Percentiles rank a stretch among this genome's conserved stretches.
Conservation (phyloP, 2,329 filamentous ascomycete species). For the Sordariomycetes sp. region DNA sequence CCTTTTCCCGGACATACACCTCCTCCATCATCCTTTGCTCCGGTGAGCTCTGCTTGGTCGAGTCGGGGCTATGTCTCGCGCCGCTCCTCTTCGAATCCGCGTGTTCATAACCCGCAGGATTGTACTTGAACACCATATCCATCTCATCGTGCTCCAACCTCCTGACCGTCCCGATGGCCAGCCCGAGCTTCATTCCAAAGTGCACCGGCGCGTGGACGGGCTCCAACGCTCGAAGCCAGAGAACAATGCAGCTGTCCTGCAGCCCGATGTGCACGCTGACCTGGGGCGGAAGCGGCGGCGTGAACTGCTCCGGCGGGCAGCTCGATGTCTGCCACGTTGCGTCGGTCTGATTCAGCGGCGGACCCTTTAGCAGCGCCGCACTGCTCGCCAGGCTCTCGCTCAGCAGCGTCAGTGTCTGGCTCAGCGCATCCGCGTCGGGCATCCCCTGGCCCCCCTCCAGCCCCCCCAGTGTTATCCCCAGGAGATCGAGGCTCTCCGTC, state of each 20-base stretch:
- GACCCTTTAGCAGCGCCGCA: constrained; percentile 45
- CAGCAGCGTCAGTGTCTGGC: constrained; percentile 46
- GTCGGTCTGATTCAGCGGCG: constrained; percentile 23
- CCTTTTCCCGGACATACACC: constrained; percentile 82
- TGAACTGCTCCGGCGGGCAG: constrained; percentile 32
- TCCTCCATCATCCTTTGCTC: constrained; percentile 29
- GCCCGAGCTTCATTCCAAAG: constrained; percentile 58
- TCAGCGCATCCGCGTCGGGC: constrained; percentile 44
- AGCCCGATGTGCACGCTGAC: constrained; percentile 69
- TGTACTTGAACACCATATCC: constrained; percentile 63
- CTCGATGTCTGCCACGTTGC: constrained; percentile 34
- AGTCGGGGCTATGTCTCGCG: background rate
- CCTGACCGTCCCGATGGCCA: constrained; percentile 56
- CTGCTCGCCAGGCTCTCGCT: constrained; percentile 45
- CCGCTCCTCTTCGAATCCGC: constrained; percentile 7
- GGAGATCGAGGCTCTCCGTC: constrained; percentile 73
- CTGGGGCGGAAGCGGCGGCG: constrained; percentile 38
- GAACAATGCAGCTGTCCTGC: constrained; percentile 60
- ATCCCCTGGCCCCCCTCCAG: constrained; percentile 34
- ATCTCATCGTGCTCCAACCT: constrained; percentile 71
- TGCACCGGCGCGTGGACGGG: constrained; percentile 52
- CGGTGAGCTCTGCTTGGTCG: background rate
- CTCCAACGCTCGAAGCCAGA: constrained; percentile 63
- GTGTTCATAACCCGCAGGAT: constrained; percentile 18
- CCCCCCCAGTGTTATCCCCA: constrained; percentile 55